phyloP scores from a whole-genome alignment of 202 grass and related monocot genomes.

The Miscanthus sacchariflorus region DNA sequence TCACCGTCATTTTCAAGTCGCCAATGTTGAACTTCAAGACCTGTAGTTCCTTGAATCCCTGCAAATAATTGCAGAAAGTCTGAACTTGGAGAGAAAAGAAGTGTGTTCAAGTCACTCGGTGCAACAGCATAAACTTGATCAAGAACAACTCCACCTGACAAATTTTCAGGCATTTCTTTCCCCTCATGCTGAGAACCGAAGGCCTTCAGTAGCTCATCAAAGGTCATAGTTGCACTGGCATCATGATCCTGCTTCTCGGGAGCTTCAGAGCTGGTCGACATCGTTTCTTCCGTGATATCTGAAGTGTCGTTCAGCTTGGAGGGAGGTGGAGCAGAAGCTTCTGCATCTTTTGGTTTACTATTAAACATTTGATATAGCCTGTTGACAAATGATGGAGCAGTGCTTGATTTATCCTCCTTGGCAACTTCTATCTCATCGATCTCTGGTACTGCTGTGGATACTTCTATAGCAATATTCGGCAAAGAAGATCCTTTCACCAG shows the following conservation, averaged over 20 bases:
- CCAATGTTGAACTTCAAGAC: slow-evolving; percentile 75
- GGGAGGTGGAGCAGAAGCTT: slow-evolving; percentile 39
- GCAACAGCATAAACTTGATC: slow-evolving; percentile 78
- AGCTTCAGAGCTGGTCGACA: slow-evolving; percentile 40
- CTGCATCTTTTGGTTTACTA: slow-evolving; percentile 60
- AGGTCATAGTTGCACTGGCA: slow-evolving; percentile 54
- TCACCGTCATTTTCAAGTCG: slow-evolving; percentile 73
- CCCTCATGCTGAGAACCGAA: slow-evolving; percentile 67
- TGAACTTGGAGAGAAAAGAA: slow-evolving; percentile 85
- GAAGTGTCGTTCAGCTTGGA: slow-evolving; percentile 28
- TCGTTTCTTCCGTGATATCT: slow-evolving; percentile 26
- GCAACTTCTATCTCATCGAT: slow-evolving; percentile 45
- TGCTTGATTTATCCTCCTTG: slow-evolving; percentile 58
- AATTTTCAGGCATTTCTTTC: slow-evolving; percentile 69
- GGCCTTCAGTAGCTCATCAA: slow-evolving; percentile 84
- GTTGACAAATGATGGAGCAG: slow-evolving; percentile 55
- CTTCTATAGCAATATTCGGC: slow-evolving; percentile 54
- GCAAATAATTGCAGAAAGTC: slow-evolving; percentile 80
- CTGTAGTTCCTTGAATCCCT: slow-evolving; percentile 78
- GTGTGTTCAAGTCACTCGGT: slow-evolving; percentile 73
- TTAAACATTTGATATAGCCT: slow-evolving; percentile 67
- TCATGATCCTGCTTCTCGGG: slow-evolving; percentile 46
- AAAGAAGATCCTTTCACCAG: slow-evolving; percentile 60
- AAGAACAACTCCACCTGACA: slow-evolving; percentile 73
- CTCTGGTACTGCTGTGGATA: slow-evolving; percentile 8